phyloP scores from a whole-genome alignment of 2,329 filamentous ascomycete species.

The Penicillium sp. region DNA sequence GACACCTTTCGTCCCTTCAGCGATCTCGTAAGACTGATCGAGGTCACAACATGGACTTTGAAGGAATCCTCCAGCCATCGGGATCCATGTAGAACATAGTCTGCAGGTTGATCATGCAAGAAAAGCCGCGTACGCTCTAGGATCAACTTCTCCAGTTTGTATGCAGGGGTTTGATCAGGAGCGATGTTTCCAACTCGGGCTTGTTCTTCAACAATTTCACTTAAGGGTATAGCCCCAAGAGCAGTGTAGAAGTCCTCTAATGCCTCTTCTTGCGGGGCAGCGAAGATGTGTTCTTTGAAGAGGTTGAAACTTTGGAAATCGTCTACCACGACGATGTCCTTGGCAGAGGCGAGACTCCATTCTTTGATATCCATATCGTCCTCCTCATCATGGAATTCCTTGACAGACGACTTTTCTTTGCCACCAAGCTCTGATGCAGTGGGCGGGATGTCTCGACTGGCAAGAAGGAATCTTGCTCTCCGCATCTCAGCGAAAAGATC shows the following conservation, averaged over 20 bases:
- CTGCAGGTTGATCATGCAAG: conserved; percentile 75
- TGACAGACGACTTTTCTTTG: conserved; percentile 22
- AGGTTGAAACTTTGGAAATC: conserved; percentile 86
- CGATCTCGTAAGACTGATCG: conserved; percentile 74
- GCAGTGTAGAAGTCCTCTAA: conserved; percentile 82
- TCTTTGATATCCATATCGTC: conserved; percentile 68
- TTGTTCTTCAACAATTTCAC: conserved; percentile 74
- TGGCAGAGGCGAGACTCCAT: conserved; percentile 72
- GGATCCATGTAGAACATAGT: conserved; percentile 79
- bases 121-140: conserved; percentile 88
- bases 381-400: conserved; percentile 55
- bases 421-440: conserved; percentile 20
- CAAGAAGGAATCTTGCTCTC: conserved; percentile 73
- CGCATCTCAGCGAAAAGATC: conserved; percentile 75
- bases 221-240: conserved; percentile 75
- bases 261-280: conserved; percentile 83
- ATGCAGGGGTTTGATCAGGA: conserved; percentile 67
- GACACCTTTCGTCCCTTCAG: conserved; percentile 68
- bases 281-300: conserved; percentile 81
- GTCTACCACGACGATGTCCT: conserved; percentile 74
- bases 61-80: conserved; percentile 90
- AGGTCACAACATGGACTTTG: conserved; percentile 72
- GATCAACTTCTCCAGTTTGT: conserved; percentile 73
- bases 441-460: conserved; percentile 69
- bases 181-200: conserved; percentile 67